These are phyloP conservation scores for Saccharomyces hybrid DNA, from an alignment of 1,139 yeast genomes.

Conservation along the genomic window DNA sequence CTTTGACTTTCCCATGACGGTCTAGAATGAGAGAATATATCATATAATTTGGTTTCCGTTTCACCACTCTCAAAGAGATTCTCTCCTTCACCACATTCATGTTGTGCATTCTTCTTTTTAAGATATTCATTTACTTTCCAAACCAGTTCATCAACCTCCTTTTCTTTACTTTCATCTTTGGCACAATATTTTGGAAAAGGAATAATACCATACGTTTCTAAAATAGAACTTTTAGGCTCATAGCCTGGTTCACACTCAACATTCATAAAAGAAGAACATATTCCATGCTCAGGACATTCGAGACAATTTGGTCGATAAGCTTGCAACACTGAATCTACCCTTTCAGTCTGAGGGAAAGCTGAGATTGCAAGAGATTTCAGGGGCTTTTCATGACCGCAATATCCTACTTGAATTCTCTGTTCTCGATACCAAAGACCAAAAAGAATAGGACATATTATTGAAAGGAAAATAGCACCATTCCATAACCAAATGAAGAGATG, in stretches of 20 bases:
- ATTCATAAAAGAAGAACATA: constrained; percentile 49
- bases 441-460: constrained; percentile 12
- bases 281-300: constrained; percentile 70
- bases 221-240: constrained; percentile 30
- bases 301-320: constrained; percentile 50
- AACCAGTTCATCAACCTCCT: constrained; percentile 53
- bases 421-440: constrained; percentile 51
- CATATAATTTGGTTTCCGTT: constrained; percentile 43
- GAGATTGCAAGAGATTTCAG: constrained; percentile 3
- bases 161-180: constrained; percentile 61
- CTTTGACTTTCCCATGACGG: constrained; percentile 48
- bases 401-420: constrained; percentile 50
- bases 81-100: constrained; percentile 46
- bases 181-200: constrained; percentile 56
- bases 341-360: neutral
- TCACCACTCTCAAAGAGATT: constrained; percentile 43
- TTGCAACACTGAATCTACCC: neutral
- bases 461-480: constrained; percentile 8
- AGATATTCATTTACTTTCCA: constrained; percentile 53
- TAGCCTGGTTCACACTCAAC: constrained; percentile 61
- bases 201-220: constrained; percentile 37
- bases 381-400: constrained; percentile 44
- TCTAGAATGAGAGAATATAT: constrained; percentile 45
- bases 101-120: constrained; percentile 54
- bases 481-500: neutral